Evolutionary conservation across 148 eudicot species (phyloP), one percentile per base, ranked within the genome.

Genomic region (Salicornia ramosissima): DNA sequence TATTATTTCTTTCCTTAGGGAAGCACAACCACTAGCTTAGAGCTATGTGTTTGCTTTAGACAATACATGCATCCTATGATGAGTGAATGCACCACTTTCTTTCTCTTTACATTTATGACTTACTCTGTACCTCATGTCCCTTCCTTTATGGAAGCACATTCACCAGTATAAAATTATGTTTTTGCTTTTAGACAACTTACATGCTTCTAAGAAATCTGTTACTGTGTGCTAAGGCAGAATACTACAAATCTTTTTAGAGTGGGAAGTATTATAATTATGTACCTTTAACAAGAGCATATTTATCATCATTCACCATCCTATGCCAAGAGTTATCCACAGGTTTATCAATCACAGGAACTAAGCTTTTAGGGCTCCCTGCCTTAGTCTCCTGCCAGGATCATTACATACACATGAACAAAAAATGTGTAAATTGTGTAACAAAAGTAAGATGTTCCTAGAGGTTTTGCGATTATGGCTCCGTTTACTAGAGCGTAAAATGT

Each of bases 211-310:
- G 61, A 56, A 13, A 28, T 28, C 31, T 31, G 10, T 15, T 14
- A 18, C 28, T 19, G 5, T 30, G 40, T 58, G 39, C 63, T 29
- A 31, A 31, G 39, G 28, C 21, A 50, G 58, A 51, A 67, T 2
- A 53, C 40, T 3, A n/a, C 43, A 43, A 22, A 58, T 43, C 46
- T 42, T 10, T 45, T 50, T 7, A 39, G 9, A 47, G n/a, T 31
- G 33, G 52, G 50, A 62, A 21, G 19, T 50, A 15, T 10, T 18
- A 40, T n/a, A 11, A 51, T 65, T 26, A 30, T 50, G 10, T 67
- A 74, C 77, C 77, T 74, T 66, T 76, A 61, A 77, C 77, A 40
- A 75, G 71, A 56, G 82, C 79, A 63, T 39, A 79, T 21, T 71
- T 81, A 40, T 81, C 74, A 10, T 50, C 63, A 22, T 59, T 69